Evolutionary conservation across 2,329 filamentous ascomycete genomes (phyloP).

Genomic region (Myriosclerotinia curreyana): DNA sequence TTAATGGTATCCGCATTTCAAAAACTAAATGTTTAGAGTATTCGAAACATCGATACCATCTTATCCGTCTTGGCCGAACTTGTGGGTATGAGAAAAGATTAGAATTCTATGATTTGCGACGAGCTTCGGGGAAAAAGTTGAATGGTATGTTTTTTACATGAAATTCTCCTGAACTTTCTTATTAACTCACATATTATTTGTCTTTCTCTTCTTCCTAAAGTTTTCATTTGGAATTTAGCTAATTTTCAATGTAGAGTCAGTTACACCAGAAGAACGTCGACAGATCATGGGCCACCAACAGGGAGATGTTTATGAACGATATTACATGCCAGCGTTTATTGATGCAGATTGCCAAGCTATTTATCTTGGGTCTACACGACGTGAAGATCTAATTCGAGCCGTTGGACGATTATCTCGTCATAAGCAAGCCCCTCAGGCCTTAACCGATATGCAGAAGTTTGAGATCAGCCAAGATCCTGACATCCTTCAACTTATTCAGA

Average conservation of each 20-base stretch:
- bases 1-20: conserved; percentile 25
- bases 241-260: not conserved
- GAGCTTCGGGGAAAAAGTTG: conserved; percentile 33
- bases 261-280: not conserved
- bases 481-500: not conserved
- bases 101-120: conserved; percentile 33
- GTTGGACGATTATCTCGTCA: conserved; percentile 15
- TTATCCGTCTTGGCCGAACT: conserved; percentile 40
- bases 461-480: not conserved
- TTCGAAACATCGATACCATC: conserved; percentile 41
- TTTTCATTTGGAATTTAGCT: not conserved
- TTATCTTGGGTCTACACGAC: not conserved
- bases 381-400: not conserved
- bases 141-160: conserved; percentile 30
- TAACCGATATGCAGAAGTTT: not conserved
- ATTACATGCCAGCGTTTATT: not conserved
- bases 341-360: not conserved
- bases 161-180: conserved; percentile 11
- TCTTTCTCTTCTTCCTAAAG: not conserved
- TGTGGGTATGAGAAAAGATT: conserved; percentile 32
- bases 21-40: conserved; percentile 40
- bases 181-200: too few species aligned
- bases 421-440: not conserved
- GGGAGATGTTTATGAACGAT: not conserved
- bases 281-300: not conserved